These are phyloP conservation scores for Panellus pusillus DNA, from an alignment of 768 basidiomycete genomes.

Conservation along the genomic window DNA sequence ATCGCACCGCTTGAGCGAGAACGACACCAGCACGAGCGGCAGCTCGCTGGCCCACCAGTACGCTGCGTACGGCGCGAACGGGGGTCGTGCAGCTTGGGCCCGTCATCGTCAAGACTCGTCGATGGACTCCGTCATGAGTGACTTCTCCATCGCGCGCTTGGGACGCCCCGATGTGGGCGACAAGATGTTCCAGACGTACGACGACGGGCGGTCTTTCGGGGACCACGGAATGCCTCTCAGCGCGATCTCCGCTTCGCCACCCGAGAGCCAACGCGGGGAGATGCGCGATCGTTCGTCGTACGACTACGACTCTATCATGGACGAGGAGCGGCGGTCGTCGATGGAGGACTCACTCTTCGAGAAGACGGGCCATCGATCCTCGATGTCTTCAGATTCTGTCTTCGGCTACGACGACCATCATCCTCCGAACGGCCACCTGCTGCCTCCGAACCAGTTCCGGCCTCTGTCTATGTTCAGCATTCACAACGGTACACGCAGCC, in stretches of 20 bases:
- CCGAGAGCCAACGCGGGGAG: constrained; percentile 36
- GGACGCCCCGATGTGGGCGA: constrained; percentile 78
- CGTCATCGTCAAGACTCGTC: constrained; percentile 58
- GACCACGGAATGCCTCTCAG: constrained; percentile 45
- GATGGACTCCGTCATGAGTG: constrained; percentile 65
- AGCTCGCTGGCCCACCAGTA: constrained; percentile 61
- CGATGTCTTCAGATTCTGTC: constrained; percentile 57
- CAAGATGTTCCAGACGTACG: constrained; percentile 75
- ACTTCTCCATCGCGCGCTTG: constrained; percentile 56
- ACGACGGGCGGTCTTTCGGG: constrained; percentile 12
- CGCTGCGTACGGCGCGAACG: constrained; percentile 50
- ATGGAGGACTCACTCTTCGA: constrained; percentile 62
- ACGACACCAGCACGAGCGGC: constrained; percentile 58
- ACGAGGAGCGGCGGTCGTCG: constrained; percentile 43
- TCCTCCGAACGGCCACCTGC: constrained; percentile 32
- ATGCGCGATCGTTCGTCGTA: constrained; percentile 43
- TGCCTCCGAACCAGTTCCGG: constrained; percentile 55
- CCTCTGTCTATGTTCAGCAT: constrained; percentile 67
- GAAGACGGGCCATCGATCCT: constrained; percentile 53
- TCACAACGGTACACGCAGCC: constrained; percentile 42
- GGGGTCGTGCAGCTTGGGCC: constrained; percentile 60
- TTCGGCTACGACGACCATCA: constrained; percentile 54
- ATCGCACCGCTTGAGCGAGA: constrained; percentile 41
- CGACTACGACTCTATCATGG: constrained; percentile 75
- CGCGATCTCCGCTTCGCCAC: constrained; percentile 67